phyloP scores from a whole-genome alignment of 2,329 filamentous ascomycete species.

The Cladophialophora psammophila region DNA sequence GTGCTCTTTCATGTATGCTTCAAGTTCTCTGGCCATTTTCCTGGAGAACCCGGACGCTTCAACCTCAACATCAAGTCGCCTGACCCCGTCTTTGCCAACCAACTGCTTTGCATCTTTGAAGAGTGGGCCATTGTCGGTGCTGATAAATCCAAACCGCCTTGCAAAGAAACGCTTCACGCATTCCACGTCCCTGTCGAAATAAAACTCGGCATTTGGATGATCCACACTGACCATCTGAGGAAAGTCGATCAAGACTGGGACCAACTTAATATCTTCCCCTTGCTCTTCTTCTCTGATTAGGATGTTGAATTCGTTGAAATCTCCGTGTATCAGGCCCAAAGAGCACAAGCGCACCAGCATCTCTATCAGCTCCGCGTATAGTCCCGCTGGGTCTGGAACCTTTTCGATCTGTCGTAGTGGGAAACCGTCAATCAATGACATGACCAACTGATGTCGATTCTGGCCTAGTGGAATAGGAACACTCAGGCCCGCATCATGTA shows the following conservation, averaged over 20 bases:
- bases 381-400: conserved; percentile 80
- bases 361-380: conserved; percentile 90
- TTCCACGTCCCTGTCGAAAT: conserved; percentile 94
- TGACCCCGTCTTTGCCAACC: conserved; percentile 69
- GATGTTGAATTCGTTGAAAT: conserved; percentile 99
- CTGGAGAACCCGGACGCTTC: conserved; percentile 94
- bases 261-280: conserved; percentile 54
- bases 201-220: conserved; percentile 91
- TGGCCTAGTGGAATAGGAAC: conserved; percentile 89
- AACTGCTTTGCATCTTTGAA: conserved; percentile 83
- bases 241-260: conserved; percentile 93
- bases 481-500: conserved; percentile 82
- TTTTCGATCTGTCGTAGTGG: conserved; percentile 86
- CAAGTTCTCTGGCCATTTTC: conserved; percentile 95
- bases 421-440: conserved; percentile 91
- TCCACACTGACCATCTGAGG: conserved; percentile 98
- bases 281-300: conserved; percentile 76
- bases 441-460: conserved; percentile 93
- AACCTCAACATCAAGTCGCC: conserved; percentile 82
- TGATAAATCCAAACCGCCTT: conserved; percentile 84
- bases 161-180: conserved; percentile 96
- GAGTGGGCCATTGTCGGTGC: conserved; percentile 81
- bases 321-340: conserved; percentile 92
- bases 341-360: conserved; percentile 84
- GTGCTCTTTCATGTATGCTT: conserved; percentile 82